phyloP scores from a whole-genome alignment of 129 eudicot genomes.

The Saposhnikovia divaricata region DNA sequence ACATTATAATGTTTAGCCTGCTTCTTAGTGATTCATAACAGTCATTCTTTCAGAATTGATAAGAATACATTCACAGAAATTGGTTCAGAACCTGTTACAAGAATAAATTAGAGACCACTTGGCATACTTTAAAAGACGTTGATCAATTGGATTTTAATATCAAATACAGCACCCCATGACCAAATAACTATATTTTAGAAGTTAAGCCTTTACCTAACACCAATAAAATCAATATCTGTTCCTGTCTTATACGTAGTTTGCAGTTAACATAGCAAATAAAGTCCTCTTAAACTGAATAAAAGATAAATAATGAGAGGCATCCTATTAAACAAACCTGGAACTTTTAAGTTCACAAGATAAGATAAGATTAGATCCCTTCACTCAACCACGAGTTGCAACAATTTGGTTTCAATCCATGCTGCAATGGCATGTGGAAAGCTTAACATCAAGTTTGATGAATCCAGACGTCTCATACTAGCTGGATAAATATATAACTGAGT shows the following conservation, averaged over 20 bases:
- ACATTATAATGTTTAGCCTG: not conserved
- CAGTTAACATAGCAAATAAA: not conserved
- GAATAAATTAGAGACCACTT: constrained; percentile 14
- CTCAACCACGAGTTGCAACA: constrained; percentile 5
- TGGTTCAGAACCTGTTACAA: constrained; percentile 4
- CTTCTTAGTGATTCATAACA: constrained; percentile 1
- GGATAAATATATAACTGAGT: constrained; percentile 9
- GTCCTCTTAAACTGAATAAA: constrained; percentile 1
- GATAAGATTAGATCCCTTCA: constrained; percentile 12
- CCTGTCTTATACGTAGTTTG: not conserved
- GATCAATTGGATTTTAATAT: not conserved
- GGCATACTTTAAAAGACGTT: constrained; percentile 4
- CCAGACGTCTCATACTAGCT: constrained; percentile 2
- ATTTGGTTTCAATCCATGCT: constrained; percentile 5
- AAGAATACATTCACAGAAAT: not conserved
- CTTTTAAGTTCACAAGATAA: constrained; percentile 5
- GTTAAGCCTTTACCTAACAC: constrained; percentile 8
- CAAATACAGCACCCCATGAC: not conserved
- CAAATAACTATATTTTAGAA: not conserved
- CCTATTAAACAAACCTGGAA: constrained; percentile 3
- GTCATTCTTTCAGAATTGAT: not conserved
- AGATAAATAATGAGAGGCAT: not conserved
- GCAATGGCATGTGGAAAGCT: constrained; percentile 12
- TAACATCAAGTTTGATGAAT: constrained; percentile 7
- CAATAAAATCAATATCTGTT: not conserved